Percentiles rank a stretch among this genome's conserved stretches.
Conservation (phyloP, 2,329 filamentous ascomycete species). For the Claviceps cyperi region DNA sequence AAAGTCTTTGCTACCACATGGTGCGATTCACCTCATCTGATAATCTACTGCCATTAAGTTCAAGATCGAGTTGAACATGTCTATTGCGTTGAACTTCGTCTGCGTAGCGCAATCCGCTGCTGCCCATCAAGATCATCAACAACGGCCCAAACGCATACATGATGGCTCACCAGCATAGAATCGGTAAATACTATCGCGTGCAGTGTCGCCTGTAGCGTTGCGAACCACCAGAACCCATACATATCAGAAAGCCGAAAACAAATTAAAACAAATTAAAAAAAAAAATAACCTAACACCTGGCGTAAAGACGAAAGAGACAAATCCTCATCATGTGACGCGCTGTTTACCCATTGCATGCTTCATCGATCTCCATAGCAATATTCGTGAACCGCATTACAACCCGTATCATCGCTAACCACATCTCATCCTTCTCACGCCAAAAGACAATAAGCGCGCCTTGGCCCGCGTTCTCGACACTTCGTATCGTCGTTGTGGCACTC, state of each 20-base stretch:
- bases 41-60: no score
- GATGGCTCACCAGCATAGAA: no score
- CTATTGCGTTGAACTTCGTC: no score
- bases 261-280: background rate
- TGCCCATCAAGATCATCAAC: no score
- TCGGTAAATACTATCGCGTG: no score
- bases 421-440: background rate
- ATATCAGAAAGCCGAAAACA: background rate
- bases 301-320: background rate
- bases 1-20: no score
- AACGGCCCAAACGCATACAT: no score
- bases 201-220: background rate
- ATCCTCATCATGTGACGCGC: background rate
- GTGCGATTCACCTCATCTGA: no score
- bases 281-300: background rate
- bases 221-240: background rate
- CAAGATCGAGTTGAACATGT: no score
- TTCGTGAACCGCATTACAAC: background rate
- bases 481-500: no score
- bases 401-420: background rate
- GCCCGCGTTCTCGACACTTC: no score
- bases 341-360: background rate
- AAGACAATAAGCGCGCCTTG: background rate
- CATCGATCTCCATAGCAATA: background rate
- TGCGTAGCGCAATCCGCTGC: no score